These are phyloP conservation scores for Piper longum DNA, from an alignment of 164 flowering plant genomes.

Conservation along the genomic window DNA sequence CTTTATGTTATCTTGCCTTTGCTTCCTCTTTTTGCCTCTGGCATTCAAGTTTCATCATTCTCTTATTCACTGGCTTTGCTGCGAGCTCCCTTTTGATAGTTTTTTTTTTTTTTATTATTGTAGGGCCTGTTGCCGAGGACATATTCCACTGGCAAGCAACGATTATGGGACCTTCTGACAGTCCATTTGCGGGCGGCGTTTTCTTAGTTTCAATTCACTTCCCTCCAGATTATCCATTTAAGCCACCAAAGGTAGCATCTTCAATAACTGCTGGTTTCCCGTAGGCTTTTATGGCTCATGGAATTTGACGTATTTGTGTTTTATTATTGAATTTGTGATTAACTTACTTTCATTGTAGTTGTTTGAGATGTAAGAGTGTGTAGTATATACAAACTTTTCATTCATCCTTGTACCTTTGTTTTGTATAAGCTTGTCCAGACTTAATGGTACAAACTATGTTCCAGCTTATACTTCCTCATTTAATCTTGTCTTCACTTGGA, in stretches of 20 bases:
- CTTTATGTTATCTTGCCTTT: no score
- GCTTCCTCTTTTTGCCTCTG: no score
- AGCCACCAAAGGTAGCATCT: slow-evolving; percentile 47
- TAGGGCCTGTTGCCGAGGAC: slow-evolving; percentile 50
- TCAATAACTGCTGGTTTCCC: no score
- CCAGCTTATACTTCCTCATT: not conserved
- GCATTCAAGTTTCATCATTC: no score
- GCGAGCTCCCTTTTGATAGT: not conserved
- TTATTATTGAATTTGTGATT: no score
- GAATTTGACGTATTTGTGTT: no score
- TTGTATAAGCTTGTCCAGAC: no score
- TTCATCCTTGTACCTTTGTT: no score
- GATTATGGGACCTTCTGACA: slow-evolving; percentile 57
- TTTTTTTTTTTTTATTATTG: not conserved
- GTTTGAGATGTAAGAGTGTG: not conserved
- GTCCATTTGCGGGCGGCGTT: slow-evolving; percentile 54
- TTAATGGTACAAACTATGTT: not conserved
- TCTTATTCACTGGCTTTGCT: not conserved
- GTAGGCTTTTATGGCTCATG: no score
- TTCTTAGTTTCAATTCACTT: slow-evolving; percentile 50
- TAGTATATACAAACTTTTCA: no score
- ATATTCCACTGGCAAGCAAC: slow-evolving; percentile 62
- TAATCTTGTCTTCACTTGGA: not conserved
- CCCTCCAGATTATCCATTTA: slow-evolving; percentile 62
- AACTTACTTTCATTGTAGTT: not conserved